Evolutionary conservation across 2,329 filamentous ascomycete species (phyloP), one percentile per base, ranked within the genome.

Genomic region (Magnaporthiopsis incrustans): DNA sequence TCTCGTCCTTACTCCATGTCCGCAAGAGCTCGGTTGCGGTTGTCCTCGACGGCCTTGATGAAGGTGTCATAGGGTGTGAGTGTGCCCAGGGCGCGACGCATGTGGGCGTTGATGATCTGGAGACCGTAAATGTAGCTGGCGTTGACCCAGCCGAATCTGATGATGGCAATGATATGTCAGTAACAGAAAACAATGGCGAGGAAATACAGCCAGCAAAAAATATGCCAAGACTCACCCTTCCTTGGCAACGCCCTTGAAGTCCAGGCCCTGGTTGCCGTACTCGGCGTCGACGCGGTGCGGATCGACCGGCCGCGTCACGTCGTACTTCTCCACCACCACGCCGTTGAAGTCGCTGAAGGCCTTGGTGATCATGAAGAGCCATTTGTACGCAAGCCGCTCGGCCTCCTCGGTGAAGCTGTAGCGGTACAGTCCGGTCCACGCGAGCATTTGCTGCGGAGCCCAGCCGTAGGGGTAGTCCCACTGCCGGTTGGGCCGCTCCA

Each of bases 401-500:
- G 92, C 92, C 67, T 97, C 93, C 30, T 94, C 90, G 33, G 89
- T 87, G 74, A 96, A 98, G 64, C 93, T 92, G 73, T 98, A 99
- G 25, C 93, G 89, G 71, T 92, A 85, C 65, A 99, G 80, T 3
- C 93, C 95, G 1, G 91, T 93, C 95, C 95, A 99, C 0, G 95
- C 94, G 57, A 99, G 85, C 79, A 99, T 98, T 79, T 99, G 95
- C 80, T 99, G 95, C 38, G 95, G 95, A 64, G 95, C 95, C 95
- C 95, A 99, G 66, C 95, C 95, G 73, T 95, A 98, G 0, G 95
- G 95, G 74, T 92, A 98, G 75, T 99, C 95, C 95, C 95, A 99
- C 75, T 99, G 95, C 70, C 95, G 87, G 75, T 97, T 98, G 10
- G 95, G 95, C 60, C 94, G 85, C 70, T 93, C 86, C 56, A 97